Evolutionary conservation across 2,329 filamentous ascomycete genomes (phyloP).

Genomic region (Amauroascus verrucosus): DNA sequence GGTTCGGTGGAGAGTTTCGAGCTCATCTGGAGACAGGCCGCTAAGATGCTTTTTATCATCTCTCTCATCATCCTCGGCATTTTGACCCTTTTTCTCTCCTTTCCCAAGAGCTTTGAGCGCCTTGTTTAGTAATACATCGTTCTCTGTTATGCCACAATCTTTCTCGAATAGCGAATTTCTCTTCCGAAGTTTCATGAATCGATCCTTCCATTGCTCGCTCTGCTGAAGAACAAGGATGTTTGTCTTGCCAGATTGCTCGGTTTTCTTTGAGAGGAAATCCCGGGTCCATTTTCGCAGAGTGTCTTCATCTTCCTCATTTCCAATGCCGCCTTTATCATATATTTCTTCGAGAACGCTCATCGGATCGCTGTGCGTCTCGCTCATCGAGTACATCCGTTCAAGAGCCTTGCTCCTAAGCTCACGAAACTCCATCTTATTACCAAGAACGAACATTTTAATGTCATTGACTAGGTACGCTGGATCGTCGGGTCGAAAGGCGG

Average conservation of each 20-base stretch:
- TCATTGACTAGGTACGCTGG: conserved; percentile 14
- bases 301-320: conserved; percentile 11
- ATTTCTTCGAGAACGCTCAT: conserved; percentile 14
- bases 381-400: conserved; percentile 12
- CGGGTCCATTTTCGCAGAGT: conserved; percentile 12
- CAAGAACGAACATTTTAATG: conserved; percentile 16
- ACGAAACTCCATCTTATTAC: conserved; percentile 12
- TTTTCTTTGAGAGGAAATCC: conserved; percentile 12
- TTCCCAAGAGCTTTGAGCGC: conserved; percentile 5
- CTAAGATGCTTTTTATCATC: neutral
- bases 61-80: conserved; percentile 13
- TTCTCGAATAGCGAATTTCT: conserved; percentile 3
- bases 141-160: conserved; percentile 11
- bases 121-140: conserved; percentile 9
- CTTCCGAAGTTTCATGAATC: conserved; percentile 9
- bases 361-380: conserved; percentile 12
- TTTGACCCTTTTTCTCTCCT: neutral
- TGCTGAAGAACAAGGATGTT: conserved; percentile 14
- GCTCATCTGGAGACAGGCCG: neutral
- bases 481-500: neutral
- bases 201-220: conserved; percentile 11
- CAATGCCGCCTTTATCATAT: conserved; percentile 9
- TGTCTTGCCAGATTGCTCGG: neutral
- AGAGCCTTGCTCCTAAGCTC: conserved; percentile 14
- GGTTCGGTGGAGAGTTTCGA: neutral